Evolutionary conservation across 2,329 filamentous ascomycete genomes (phyloP).

Genomic region (Botrytis paeoniae): DNA sequence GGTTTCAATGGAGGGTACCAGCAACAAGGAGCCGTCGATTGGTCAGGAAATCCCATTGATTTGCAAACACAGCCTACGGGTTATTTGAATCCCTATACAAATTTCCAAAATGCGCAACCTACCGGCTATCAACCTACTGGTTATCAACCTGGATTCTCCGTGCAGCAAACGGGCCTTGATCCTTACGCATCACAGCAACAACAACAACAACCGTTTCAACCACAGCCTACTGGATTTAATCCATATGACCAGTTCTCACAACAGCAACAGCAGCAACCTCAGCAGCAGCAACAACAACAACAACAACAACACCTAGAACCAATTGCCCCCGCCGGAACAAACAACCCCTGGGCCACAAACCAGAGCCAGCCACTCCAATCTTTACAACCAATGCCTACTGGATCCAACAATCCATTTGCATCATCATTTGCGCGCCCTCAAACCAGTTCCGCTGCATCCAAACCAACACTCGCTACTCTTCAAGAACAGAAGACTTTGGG

Average conservation of each 20-base stretch:
- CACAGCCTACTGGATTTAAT: slow-evolving; percentile 53
- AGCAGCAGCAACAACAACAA: slow-evolving; percentile 46
- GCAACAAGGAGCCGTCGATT: slow-evolving; percentile 93
- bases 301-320: slow-evolving; percentile 55
- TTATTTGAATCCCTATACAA: slow-evolving; percentile 57
- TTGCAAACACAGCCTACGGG: slow-evolving; percentile 81
- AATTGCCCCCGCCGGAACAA: slow-evolving; percentile 72
- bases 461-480: slow-evolving; percentile 71
- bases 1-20: slow-evolving; percentile 97
- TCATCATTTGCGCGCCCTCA: slow-evolving; percentile 63
- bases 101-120: slow-evolving; percentile 49
- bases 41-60: slow-evolving; percentile 93
- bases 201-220: slow-evolving; percentile 51
- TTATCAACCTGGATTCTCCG: slow-evolving; percentile 65
- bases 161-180: slow-evolving; percentile 69
- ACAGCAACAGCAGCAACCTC: slow-evolving; percentile 36
- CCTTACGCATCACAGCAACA: slow-evolving; percentile 58
- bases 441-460: slow-evolving; percentile 51
- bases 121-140: slow-evolving; percentile 65
- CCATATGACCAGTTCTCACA: slow-evolving; percentile 47
- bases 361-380: slow-evolving; percentile 56
- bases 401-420: slow-evolving; percentile 97
- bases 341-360: slow-evolving; percentile 87
- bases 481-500: slow-evolving; percentile 79
- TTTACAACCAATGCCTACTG: slow-evolving; percentile 80